Evolutionary conservation across 2,329 filamentous ascomycete genomes (phyloP).

Genomic region (Clarireedia hainanense): DNA sequence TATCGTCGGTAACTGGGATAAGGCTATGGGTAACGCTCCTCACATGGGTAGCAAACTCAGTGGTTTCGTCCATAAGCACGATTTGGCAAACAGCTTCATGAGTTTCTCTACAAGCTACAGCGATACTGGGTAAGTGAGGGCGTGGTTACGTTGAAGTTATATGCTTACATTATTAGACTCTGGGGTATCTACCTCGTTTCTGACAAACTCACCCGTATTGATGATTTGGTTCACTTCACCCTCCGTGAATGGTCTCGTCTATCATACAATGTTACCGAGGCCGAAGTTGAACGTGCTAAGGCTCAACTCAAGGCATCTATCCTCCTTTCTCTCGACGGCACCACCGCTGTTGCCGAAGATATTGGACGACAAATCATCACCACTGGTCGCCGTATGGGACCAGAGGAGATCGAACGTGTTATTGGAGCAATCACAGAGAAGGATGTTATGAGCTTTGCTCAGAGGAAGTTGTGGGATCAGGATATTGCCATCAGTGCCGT

Average conservation of each 20-base stretch:
- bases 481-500: slow-evolving; percentile 92
- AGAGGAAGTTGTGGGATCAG: slow-evolving; percentile 94
- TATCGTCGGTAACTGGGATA: slow-evolving; percentile 99
- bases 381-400: slow-evolving; percentile 83
- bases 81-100: slow-evolving; percentile 99
- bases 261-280: slow-evolving; percentile 75
- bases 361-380: slow-evolving; percentile 98
- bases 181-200: slow-evolving; percentile 99
- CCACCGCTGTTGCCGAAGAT: slow-evolving; percentile 94
- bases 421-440: slow-evolving; percentile 87
- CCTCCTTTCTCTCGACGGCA: slow-evolving; percentile 93
- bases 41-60: slow-evolving; percentile 98
- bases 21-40: slow-evolving; percentile 93
- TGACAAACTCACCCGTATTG: slow-evolving; percentile 77
- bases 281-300: slow-evolving; percentile 97
- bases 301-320: slow-evolving; percentile 98
- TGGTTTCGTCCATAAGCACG: slow-evolving; percentile 86
- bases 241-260: slow-evolving; percentile 97
- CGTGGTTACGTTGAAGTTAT: slow-evolving; percentile 11
- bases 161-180: slow-evolving; percentile 55
- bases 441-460: slow-evolving; percentile 94
- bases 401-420: slow-evolving; percentile 88
- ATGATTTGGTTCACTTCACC: slow-evolving; percentile 96
- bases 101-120: slow-evolving; percentile 99
- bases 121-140: slow-evolving; percentile 76